Evolutionary conservation across 2,329 filamentous ascomycete genomes (phyloP).

Genomic region (Trichoderma simmonsii): DNA sequence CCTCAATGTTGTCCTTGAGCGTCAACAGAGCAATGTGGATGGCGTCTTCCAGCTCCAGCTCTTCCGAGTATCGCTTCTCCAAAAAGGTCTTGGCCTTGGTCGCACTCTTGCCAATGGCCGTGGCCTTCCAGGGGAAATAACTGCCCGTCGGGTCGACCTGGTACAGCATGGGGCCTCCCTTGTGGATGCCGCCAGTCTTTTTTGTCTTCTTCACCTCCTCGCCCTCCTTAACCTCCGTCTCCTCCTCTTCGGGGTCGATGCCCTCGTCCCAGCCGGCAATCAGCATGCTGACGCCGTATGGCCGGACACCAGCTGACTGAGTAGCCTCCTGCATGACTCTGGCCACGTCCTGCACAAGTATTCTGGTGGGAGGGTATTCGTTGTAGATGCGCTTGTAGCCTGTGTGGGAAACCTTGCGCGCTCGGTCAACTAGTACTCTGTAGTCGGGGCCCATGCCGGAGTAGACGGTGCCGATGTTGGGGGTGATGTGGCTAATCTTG

Average conservation of each 20-base stretch:
- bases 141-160: slow-evolving; percentile 98
- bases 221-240: slow-evolving; percentile 52
- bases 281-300: slow-evolving; percentile 92
- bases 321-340: slow-evolving; percentile 98
- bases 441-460: slow-evolving; percentile 99
- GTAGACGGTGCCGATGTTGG: slow-evolving; percentile 99
- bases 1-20: slow-evolving; percentile 98
- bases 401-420: slow-evolving; percentile 96
- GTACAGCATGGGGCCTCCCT: slow-evolving; percentile 95
- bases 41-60: slow-evolving; percentile 93
- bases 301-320: slow-evolving; percentile 93
- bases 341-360: slow-evolving; percentile 97
- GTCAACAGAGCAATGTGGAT: slow-evolving; percentile 97
- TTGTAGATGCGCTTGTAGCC: slow-evolving; percentile 99
- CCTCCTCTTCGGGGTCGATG: slow-evolving; percentile 78
- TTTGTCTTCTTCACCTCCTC: slow-evolving; percentile 73
- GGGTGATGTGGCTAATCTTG: slow-evolving; percentile 97
- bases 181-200: slow-evolving; percentile 93
- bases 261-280: slow-evolving; percentile 98
- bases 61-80: slow-evolving; percentile 98
- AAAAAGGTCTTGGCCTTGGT: slow-evolving; percentile 98
- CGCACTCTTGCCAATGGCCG: slow-evolving; percentile 96
- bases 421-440: slow-evolving; percentile 93
- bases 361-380: slow-evolving; percentile 98
- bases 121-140: slow-evolving; percentile 99